A percentile compares a stretch with the other conserved stretches of the same genome.
phyloP scores from a whole-genome alignment of 768 basidiomycete species.

The Phanerochaete carnosa region DNA sequence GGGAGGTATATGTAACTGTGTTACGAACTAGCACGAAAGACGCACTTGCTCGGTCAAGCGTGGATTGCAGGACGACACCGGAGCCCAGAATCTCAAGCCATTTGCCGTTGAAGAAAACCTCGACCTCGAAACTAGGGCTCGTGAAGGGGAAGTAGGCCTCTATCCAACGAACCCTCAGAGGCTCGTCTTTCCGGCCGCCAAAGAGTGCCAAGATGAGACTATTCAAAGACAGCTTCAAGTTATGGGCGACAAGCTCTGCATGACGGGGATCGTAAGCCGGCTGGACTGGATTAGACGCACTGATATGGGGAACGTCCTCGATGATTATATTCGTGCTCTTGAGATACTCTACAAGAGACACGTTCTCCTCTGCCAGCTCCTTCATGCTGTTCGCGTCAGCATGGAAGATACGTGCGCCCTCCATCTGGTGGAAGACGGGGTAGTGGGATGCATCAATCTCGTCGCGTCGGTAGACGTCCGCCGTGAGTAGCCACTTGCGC shows the following conservation, averaged over 20 bases:
- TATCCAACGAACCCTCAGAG: slow-evolving; percentile 92
- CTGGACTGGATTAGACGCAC: slow-evolving; percentile 79
- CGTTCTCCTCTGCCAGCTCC: slow-evolving; percentile 72
- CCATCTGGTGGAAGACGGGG: slow-evolving; percentile 98
- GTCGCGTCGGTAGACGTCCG: slow-evolving; percentile 97
- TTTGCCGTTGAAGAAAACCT: slow-evolving; percentile 92
- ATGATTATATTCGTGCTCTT: slow-evolving; percentile 76
- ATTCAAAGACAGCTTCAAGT: slow-evolving; percentile 89
- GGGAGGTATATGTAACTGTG: not conserved
- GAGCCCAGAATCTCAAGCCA: slow-evolving; percentile 97
- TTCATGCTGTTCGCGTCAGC: slow-evolving; percentile 53
- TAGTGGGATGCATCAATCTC: slow-evolving; percentile 97
- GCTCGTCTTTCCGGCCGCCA: slow-evolving; percentile 60
- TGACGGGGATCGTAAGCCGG: slow-evolving; percentile 68
- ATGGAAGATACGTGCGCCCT: slow-evolving; percentile 83
- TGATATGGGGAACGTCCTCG: slow-evolving; percentile 77
- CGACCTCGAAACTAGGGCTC: slow-evolving; percentile 95
- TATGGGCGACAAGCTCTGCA: slow-evolving; percentile 71
- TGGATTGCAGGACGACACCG: slow-evolving; percentile 88
- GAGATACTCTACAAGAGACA: slow-evolving; percentile 53
- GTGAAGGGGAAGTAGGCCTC: slow-evolving; percentile 99
- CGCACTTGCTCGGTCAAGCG: slow-evolving; percentile 83
- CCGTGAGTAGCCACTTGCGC: slow-evolving; percentile 85
- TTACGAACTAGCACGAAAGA: not conserved
- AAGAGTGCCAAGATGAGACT: slow-evolving; percentile 81